Conservation (phyloP, 1,139 yeast genomes). For the Yamadazyma blattariae region DNA sequence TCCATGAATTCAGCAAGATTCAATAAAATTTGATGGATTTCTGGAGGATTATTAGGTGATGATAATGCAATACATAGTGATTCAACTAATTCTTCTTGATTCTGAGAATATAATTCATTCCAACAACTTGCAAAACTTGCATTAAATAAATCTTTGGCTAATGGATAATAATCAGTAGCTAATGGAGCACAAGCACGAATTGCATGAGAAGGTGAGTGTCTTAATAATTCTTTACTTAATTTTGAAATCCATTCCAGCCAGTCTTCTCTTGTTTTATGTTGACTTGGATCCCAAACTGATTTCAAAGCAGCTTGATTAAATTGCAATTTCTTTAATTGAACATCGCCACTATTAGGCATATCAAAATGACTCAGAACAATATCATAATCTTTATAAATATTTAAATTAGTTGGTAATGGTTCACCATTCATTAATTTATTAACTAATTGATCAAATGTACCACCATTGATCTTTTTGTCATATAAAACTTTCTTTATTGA, state of each 20-base stretch:
- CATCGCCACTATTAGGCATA: conserved; percentile 62
- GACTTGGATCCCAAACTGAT: conserved; percentile 90
- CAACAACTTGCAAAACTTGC: conserved; percentile 96
- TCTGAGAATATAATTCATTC: conserved; percentile 89
- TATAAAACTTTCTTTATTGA: conserved; percentile 71
- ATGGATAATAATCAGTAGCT: conserved; percentile 84
- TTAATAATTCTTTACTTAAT: conserved; percentile 78
- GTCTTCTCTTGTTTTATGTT: conserved; percentile 86
- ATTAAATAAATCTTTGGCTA: conserved; percentile 89
- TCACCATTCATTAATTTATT: conserved; percentile 81
- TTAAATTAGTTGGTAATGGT: conserved; percentile 76
- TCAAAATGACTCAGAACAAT: conserved; percentile 52
- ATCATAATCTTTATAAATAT: conserved; percentile 67
- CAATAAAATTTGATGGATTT: conserved; percentile 83
- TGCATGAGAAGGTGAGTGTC: conserved; percentile 94
- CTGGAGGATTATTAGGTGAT: conserved; percentile 93
- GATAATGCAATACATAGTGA: conserved; percentile 84
- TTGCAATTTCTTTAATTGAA: conserved; percentile 72
- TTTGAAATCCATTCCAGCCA: conserved; percentile 98
- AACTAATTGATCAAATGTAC: conserved; percentile 78
- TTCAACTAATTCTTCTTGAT: conserved; percentile 86
- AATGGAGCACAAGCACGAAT: conserved; percentile 89
- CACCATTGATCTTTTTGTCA: conserved; percentile 63
- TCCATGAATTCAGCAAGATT: conserved; percentile 96
- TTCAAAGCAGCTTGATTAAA: conserved; percentile 75